Evolutionary conservation across 1,284 basidiomycete genomes (phyloP).

Genomic region (Ganoderma sinense): DNA sequence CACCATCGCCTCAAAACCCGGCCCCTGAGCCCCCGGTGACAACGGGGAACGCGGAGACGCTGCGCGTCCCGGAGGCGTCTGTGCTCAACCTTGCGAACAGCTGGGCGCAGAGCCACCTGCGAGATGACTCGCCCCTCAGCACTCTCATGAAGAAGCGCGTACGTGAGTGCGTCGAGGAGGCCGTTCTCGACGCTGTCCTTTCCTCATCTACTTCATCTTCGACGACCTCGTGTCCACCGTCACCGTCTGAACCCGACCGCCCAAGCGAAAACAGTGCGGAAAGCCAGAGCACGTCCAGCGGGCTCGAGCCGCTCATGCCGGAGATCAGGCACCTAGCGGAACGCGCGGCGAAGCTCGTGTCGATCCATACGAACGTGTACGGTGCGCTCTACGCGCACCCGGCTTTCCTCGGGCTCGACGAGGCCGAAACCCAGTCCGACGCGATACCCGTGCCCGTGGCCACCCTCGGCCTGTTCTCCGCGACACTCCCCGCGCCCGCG

Average conservation of each 20-base stretch:
- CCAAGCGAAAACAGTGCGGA: conserved; percentile 19
- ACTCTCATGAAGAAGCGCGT: conserved; percentile 67
- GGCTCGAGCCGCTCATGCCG: conserved; percentile 73
- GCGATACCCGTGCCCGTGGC: background rate
- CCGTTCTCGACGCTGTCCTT: conserved; percentile 62
- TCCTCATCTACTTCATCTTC: conserved; percentile 30
- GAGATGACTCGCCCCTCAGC: conserved; percentile 60
- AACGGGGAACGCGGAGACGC: conserved; percentile 8
- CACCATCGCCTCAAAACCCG: background rate
- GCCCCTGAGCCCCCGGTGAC: background rate
- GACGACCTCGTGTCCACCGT: background rate
- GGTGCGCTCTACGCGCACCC: conserved; percentile 75
- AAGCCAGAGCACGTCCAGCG: conserved; percentile 47
- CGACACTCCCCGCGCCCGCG: background rate
- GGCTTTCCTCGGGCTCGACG: conserved; percentile 50
- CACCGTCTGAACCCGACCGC: background rate
- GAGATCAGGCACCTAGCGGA: conserved; percentile 75
- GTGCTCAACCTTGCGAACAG: conserved; percentile 65
- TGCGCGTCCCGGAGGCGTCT: conserved; percentile 54
- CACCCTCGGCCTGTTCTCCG: background rate
- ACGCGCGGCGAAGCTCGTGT: conserved; percentile 71
- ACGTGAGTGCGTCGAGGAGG: conserved; percentile 68
- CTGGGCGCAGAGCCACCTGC: conserved; percentile 71
- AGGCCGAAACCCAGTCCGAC: background rate
- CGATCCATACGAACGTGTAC: conserved; percentile 79